Evolutionary conservation across 768 basidiomycete genomes (phyloP), one percentile per base, ranked within the genome.

Genomic region (Coprinopsis strossmayeri): DNA sequence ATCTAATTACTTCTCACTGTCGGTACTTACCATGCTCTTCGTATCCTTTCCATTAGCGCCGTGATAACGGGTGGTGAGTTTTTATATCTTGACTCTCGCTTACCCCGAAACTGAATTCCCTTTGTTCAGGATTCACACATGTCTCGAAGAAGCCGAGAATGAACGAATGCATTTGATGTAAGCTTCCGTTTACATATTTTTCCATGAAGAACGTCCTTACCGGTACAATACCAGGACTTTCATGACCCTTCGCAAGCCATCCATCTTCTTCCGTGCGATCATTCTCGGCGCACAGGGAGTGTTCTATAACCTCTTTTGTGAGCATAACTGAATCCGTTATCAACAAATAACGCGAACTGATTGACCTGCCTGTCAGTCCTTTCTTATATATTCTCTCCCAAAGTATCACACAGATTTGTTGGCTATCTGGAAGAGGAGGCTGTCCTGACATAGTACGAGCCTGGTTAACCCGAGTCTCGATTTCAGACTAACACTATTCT

Each of bases 161-260:
- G 95, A 99, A 69, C 74, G 95, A 28, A 95, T 96, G 90, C 92
- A 95, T 64, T 73, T 94, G 45, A 87, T 94, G 87, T 89, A 51
- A 59, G 77, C 63, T 34, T 15, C 46, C 17, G 27, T 9, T 21
- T 18, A 34, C 18, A n/a, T n/a, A n/a, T n/a, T 15, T 27, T 46
- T 27, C 15, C 4, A 0, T 15, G 12, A 25, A 32, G 20, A 9
- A 9, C 11, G 20, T 2, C 39, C 18, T 27, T 26, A 15, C 21
- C 24, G 17, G 52, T 48, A 58, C 58, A n/a, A 46, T 39, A 45
- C 41, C 48, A 88, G 90, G 82, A 96, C 94, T 1, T 99, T 98
- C 70, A 90, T 98, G 90, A 87, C 91, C 5, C 71, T 98, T 52
- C 78, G 82, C 28, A 73, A 90, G 48, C 92, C 96, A 2, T 79